Evolutionary conservation across 176 grass and related monocot genomes (phyloP), one percentile per base, ranked within the genome.

Genomic region (Rhynchospora breviuscula): DNA sequence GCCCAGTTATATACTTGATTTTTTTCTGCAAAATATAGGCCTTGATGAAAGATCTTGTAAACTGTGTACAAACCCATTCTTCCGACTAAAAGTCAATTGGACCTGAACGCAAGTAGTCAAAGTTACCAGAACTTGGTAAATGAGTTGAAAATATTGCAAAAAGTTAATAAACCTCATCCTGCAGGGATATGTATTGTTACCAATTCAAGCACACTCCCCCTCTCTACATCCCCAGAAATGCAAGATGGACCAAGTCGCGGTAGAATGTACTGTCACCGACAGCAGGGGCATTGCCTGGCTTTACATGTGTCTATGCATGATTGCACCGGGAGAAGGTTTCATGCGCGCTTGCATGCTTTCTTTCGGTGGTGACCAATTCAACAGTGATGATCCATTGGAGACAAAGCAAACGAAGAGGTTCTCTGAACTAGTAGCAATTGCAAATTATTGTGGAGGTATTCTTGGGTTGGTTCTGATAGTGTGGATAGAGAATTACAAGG

Each of bases 331-430:
- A 2, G 89, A 94, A 53, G 92, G 92, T 59, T 91, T 83, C 68
- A 25, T 89, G 3, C 89, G 87, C 9, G 83, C 89, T n/a, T 91
- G 87, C 82, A 47, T 72, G 17, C 89, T 89, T 21, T 89, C 89
- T 21, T 83, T 94, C 0, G 89, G 89, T 52, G 92, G 87, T 31
- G 92, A 91, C 26, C 92, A 91, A 43, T 94, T 91, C 54, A 89
- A 94, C 54, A 61, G 62, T 1, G 67, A 86, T 12, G 92, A 91
- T 59, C 87, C 70, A 63, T 18, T 44, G 0, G 87, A 94, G 49
- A 79, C 48, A 18, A 66, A 51, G 5, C 87, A 80, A 10, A 86
- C 84, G 23, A 68, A 83, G 17, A 89, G 89, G 74, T 94, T 85
- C 79, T 94, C 91, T 78, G 91, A 94, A 73, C 91, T 85, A 80